Evolutionary conservation across 2,329 filamentous ascomycete genomes (phyloP).

Genomic region (Pseudocercospora macadamiae): DNA sequence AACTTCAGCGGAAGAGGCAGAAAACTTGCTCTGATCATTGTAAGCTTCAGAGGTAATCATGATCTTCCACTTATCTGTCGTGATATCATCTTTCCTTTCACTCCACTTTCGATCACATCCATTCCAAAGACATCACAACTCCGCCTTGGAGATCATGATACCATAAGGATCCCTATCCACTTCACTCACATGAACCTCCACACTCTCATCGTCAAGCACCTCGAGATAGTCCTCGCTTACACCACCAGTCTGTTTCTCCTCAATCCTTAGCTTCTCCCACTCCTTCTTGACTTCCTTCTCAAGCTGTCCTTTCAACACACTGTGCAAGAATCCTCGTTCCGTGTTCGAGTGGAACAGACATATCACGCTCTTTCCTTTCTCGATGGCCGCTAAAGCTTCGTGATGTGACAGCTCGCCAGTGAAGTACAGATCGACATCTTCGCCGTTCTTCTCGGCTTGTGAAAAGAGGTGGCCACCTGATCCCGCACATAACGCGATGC

Average conservation of each 20-base stretch:
- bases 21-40: too few relatives aligned
- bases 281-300: constrained; percentile 60
- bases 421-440: constrained; percentile 75
- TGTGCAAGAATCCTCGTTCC: constrained; percentile 78
- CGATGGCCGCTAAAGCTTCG: constrained; percentile 82
- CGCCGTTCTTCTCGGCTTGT: constrained; percentile 49
- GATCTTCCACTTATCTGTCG: neutral
- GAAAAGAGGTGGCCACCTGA: constrained; percentile 79
- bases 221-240: constrained; percentile 47
- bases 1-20: too few relatives aligned
- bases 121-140: constrained; percentile 20
- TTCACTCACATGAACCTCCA: constrained; percentile 74
- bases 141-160: constrained; percentile 58
- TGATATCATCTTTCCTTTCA: neutral
- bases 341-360: constrained; percentile 92
- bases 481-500: constrained; percentile 85
- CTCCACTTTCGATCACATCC: neutral
- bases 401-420: constrained; percentile 95
- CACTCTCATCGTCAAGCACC: constrained; percentile 56
- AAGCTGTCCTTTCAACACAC: constrained; percentile 70
- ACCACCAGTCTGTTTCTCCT: constrained; percentile 45
- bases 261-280: constrained; percentile 54
- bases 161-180: constrained; percentile 86
- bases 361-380: constrained; percentile 80
- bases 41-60: too few relatives aligned